A percentile compares a stretch with the other conserved stretches of the same genome.
Evolutionary conservation across 1,139 yeast species (phyloP).

Genomic region (Saccharomyces hybrid): DNA sequence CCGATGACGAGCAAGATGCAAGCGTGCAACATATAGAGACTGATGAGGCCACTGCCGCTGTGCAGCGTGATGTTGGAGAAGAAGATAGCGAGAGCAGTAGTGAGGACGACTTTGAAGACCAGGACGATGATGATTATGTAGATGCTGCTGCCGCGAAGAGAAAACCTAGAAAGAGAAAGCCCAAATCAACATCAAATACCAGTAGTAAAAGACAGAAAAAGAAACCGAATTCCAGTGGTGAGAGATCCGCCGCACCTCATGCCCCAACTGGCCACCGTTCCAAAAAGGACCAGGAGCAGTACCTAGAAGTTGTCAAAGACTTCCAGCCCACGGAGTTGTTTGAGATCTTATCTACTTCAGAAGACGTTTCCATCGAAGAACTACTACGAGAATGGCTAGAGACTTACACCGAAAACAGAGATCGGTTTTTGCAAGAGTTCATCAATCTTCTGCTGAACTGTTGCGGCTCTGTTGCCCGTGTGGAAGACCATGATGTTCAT

Average conservation of each 20-base stretch:
- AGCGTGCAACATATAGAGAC: slow-evolving; percentile 1
- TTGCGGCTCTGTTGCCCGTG: slow-evolving; percentile 60
- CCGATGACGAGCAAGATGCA: not conserved
- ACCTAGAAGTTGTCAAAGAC: slow-evolving; percentile 31
- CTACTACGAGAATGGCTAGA: slow-evolving; percentile 68
- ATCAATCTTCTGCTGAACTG: slow-evolving; percentile 62
- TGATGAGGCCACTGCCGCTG: slow-evolving; percentile 1
- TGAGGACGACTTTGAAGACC: slow-evolving; percentile 1
- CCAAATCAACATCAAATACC: not conserved
- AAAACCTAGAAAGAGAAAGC: not conserved
- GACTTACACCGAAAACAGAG: slow-evolving; percentile 39
- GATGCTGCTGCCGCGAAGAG: not conserved
- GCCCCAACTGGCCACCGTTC: slow-evolving; percentile 5
- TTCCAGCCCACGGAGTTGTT: slow-evolving; percentile 50
- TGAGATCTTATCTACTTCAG: slow-evolving; percentile 46
- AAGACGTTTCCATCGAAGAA: slow-evolving; percentile 48
- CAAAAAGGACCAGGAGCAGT: slow-evolving; percentile 24
- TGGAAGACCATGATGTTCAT: slow-evolving; percentile 70
- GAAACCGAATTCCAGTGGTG: not conserved
- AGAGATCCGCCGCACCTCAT: not conserved
- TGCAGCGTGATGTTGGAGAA: not conserved
- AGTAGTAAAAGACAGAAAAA: not conserved
- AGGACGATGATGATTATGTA: slow-evolving; percentile 4
- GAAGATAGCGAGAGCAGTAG: slow-evolving; percentile 1
- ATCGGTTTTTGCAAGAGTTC: slow-evolving; percentile 49